Conservation (phyloP, 225 moss, liverwort and hornwort genomes). For the Pseudoscleropodium purum region DNA sequence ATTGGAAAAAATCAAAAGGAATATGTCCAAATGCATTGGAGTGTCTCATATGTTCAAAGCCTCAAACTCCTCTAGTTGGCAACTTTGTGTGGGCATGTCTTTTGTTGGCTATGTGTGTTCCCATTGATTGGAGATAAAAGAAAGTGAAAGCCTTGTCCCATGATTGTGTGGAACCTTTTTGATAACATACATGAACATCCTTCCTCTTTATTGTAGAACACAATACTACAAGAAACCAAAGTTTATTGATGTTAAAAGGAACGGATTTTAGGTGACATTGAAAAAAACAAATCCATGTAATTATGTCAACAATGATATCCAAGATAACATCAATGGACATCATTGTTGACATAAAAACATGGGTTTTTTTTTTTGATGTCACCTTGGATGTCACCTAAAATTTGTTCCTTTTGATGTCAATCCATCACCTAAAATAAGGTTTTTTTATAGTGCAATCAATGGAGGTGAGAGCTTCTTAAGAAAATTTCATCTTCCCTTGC, state of each 20-base stretch:
- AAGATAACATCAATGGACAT: too few species aligned
- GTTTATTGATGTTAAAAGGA: too few species aligned
- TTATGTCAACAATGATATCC: too few species aligned
- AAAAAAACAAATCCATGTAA: too few species aligned
- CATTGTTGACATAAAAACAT: too few species aligned
- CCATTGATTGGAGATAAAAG: neutral
- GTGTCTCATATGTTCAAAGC: neutral
- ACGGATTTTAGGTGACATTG: too few species aligned
- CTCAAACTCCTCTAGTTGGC: rapidly evolving
- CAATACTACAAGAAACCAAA: too few species aligned
- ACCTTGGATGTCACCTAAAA: too few species aligned
- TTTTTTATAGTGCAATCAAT: too few species aligned
- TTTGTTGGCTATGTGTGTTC: neutral
- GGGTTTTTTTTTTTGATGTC: too few species aligned
- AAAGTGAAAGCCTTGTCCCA: neutral
- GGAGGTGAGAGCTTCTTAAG: rapidly evolving
- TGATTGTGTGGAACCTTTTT: neutral
- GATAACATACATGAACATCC: neutral
- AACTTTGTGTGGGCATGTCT: neutral
- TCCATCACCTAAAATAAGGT: too few species aligned
- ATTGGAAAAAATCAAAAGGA: rapidly evolving
- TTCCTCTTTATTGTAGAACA: neutral
- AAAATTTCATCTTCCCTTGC: rapidly evolving
- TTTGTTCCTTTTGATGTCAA: too few species aligned
- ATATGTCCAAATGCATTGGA: neutral